These are phyloP conservation scores for Rhizophora apiculata DNA, from an alignment of 345 rosid species.

Conservation along the genomic window DNA sequence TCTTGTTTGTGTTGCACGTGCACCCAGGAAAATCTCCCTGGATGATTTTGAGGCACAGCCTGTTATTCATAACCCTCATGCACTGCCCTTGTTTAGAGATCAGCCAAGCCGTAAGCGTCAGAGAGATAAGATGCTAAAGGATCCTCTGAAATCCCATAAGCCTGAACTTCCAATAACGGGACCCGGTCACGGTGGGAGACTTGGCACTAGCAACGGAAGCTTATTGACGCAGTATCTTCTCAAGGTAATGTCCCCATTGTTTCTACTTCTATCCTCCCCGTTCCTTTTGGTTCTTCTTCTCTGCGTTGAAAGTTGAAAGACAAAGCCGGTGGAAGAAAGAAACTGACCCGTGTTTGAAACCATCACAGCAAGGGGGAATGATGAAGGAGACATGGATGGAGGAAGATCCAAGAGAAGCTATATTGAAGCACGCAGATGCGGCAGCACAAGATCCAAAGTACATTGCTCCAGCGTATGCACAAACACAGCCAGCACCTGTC, in stretches of 20 bases:
- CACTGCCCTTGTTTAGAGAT: slow-evolving; percentile 93
- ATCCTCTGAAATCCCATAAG: slow-evolving; percentile 84
- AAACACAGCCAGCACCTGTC: slow-evolving; percentile 83
- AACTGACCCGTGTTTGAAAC: slow-evolving; percentile 11
- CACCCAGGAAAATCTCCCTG: slow-evolving; percentile 89
- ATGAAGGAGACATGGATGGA: slow-evolving; percentile 99
- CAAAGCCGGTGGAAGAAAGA: slow-evolving; percentile 1
- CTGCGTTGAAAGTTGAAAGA: not conserved
- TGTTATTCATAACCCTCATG: slow-evolving; percentile 95
- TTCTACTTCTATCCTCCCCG: not conserved
- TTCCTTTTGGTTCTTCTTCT: not conserved
- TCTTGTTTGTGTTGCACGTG: slow-evolving; percentile 92
- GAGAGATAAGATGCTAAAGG: slow-evolving; percentile 84
- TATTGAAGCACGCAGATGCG: slow-evolving; percentile 82
- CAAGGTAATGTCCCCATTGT: slow-evolving; percentile 45
- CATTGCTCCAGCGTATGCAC: slow-evolving; percentile 95
- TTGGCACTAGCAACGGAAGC: slow-evolving; percentile 85
- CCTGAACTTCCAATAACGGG: slow-evolving; percentile 93
- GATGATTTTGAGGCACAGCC: slow-evolving; percentile 86
- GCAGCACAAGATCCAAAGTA: slow-evolving; percentile 89
- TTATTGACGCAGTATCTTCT: slow-evolving; percentile 92
- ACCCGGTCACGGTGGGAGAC: slow-evolving; percentile 95
- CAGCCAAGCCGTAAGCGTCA: slow-evolving; percentile 97
- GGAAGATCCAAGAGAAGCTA: slow-evolving; percentile 98
- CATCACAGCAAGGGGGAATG: slow-evolving; percentile 97